Evolutionary conservation across 495 filamentous ascomycete species (phyloP), one percentile per base, ranked within the genome.

Genomic region (Xylaria grammica): DNA sequence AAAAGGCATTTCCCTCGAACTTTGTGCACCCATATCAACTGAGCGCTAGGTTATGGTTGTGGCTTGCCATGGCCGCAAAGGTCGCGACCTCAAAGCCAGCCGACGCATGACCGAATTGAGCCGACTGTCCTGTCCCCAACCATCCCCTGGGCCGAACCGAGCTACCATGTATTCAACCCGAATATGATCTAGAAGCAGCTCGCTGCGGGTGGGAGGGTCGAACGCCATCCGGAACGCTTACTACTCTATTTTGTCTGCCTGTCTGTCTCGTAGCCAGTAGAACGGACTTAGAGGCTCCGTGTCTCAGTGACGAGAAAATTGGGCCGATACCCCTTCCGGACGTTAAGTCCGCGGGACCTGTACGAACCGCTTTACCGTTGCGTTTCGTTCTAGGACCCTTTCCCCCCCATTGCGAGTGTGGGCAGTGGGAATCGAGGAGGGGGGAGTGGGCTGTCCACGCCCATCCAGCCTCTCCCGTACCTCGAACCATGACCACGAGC

Each of bases 201-300:
- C n/a, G 26, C 19, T 32, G n/a, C n/a, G 19, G 36, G 38, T 36
- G 11, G 24, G 38, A 10, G 22, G 20, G 17, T 44, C 17, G 7
- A 38, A 44, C 15, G 54, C 45, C 54, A 44, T 58, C 36, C 26
- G 38, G 54, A 4, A 36, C n/a, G 19, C 54, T 40, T 45, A 3
- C 24, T 56, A 17, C 54, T 45, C 19, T 58, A n/a, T n/a, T n/a
- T 19, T n/a, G 24, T 44, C 19, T 36, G 32, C 15, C 40, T 11
- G 5, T 7, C 5, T 34, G 19, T 48, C 29, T 26, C n/a, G 3
- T 19, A 48, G 13, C 56, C n/a, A 26, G 42, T 8, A 59, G 15
- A 30, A 24, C 56, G 42, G 42, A 45, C 36, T 45, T 56, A 3
- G 36, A 45, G 54, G 54, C 38, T 57, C 54, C 54, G 54, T 48